Evolutionary conservation across 768 basidiomycete genomes (phyloP).

Genomic region (Lactarius hengduanensis): DNA sequence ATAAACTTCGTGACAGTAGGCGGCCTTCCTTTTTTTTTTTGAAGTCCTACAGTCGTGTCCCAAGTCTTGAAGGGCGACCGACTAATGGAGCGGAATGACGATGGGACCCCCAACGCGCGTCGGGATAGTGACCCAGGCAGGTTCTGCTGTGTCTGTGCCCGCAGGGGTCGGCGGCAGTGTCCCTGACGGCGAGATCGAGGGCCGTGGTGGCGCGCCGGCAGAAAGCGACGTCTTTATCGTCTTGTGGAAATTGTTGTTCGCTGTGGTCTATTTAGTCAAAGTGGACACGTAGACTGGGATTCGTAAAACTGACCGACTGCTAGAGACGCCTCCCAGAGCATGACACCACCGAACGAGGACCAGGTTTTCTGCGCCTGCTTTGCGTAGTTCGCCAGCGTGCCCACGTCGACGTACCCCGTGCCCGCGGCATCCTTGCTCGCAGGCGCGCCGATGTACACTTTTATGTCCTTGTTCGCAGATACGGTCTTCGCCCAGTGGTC

Average conservation of each 20-base stretch:
- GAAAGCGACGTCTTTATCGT: slow-evolving; percentile 49
- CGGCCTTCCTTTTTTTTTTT: neutral
- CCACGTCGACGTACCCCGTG: slow-evolving; percentile 40
- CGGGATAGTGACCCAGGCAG: neutral
- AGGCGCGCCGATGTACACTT: slow-evolving; percentile 48
- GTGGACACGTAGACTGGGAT: neutral
- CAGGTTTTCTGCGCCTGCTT: slow-evolving; percentile 40
- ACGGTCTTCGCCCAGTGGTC: slow-evolving; percentile 47
- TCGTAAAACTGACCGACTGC: slow-evolving; percentile 39
- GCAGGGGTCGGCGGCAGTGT: neutral
- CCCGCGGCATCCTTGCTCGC: slow-evolving; percentile 46
- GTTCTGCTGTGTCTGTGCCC: neutral
- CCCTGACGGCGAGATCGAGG: neutral
- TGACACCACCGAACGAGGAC: slow-evolving; percentile 46
- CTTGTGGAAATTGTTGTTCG: slow-evolving; percentile 57
- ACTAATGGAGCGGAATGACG: neutral
- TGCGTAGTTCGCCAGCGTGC: slow-evolving; percentile 38
- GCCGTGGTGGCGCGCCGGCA: neutral
- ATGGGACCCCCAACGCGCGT: neutral
- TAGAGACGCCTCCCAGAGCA: slow-evolving; percentile 51
- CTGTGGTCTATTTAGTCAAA: slow-evolving; percentile 31
- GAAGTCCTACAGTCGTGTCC: neutral
- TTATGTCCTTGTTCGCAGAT: slow-evolving; percentile 46
- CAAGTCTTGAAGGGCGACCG: neutral
- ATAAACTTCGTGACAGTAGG: neutral